phyloP scores from a whole-genome alignment of 768 basidiomycete species.

The Termitomyces sp. region DNA sequence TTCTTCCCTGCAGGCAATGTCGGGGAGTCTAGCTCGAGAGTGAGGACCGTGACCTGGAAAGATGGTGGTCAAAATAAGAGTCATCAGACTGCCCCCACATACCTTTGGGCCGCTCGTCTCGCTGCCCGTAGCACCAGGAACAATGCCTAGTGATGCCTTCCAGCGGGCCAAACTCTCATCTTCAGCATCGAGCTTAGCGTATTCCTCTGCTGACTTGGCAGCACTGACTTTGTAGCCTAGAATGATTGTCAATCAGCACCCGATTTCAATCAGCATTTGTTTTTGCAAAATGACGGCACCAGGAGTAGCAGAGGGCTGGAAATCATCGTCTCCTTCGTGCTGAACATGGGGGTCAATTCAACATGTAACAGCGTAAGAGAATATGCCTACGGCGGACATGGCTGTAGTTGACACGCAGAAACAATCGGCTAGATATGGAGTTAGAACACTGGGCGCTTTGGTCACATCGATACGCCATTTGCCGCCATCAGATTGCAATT shows the following conservation, averaged over 20 bases:
- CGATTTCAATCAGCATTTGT: not conserved
- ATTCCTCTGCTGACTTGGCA: constrained; percentile 74
- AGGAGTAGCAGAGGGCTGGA: constrained; percentile 63
- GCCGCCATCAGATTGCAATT: constrained; percentile 27
- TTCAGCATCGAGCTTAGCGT: constrained; percentile 78
- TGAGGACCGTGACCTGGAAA: constrained; percentile 62
- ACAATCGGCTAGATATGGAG: constrained; percentile 10
- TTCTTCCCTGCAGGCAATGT: constrained; percentile 58
- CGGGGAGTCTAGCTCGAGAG: constrained; percentile 76
- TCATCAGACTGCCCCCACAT: constrained; percentile 3
- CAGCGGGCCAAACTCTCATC: constrained; percentile 94
- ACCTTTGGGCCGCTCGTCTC: constrained; percentile 64
- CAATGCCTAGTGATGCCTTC: constrained; percentile 92
- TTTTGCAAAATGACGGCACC: constrained; percentile 33
- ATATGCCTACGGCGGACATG: constrained; percentile 50
- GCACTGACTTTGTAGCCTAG: constrained; percentile 72
- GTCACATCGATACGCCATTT: constrained; percentile 53
- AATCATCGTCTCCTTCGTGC: constrained; percentile 67
- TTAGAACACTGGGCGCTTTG: not conserved
- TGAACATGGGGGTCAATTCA: constrained; percentile 17
- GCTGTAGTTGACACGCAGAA: constrained; percentile 20
- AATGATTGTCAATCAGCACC: constrained; percentile 12
- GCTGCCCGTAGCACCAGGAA: constrained; percentile 37
- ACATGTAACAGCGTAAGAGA: not conserved
- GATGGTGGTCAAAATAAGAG: constrained; percentile 15